Evolutionary conservation across 176 grass and related monocot species (phyloP).

Genomic region (Phragmites australis): DNA sequence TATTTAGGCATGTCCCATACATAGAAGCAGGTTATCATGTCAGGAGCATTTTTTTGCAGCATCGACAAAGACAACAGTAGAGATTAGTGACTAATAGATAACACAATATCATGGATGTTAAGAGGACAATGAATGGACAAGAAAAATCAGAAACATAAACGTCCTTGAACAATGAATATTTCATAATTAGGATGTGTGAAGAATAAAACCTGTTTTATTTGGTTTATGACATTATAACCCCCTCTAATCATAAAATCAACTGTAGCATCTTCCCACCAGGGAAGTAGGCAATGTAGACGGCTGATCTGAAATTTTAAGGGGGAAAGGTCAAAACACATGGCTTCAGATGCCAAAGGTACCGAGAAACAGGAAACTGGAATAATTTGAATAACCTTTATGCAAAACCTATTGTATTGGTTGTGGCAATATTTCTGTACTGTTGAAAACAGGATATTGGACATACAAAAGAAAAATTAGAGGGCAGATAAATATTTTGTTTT

Average conservation of each 20-base stretch:
- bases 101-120: not conserved
- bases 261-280: slow-evolving; percentile 94
- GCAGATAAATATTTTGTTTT: not conserved
- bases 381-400: not conserved
- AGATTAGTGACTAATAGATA: not conserved
- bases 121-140: not conserved
- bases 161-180: not conserved
- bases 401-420: not conserved
- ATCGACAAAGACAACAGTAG: not conserved
- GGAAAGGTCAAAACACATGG: not conserved
- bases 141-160: not conserved
- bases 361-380: slow-evolving; percentile 2
- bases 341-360: not conserved
- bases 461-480: not conserved
- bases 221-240: slow-evolving; percentile 81
- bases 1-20: not conserved
- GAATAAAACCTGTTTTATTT: slow-evolving; percentile 73
- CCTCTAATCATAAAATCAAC: slow-evolving; percentile 93
- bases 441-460: slow-evolving; percentile 7
- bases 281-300: slow-evolving; percentile 79
- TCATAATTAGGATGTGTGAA: slow-evolving; percentile 4
- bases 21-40: not conserved
- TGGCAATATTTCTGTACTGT: not conserved
- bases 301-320: slow-evolving; percentile 61
- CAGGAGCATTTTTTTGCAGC: slow-evolving; percentile 18